These are phyloP conservation scores for Saussurea involucrata DNA, from an alignment of 129 eudicot genomes.

Conservation along the genomic window DNA sequence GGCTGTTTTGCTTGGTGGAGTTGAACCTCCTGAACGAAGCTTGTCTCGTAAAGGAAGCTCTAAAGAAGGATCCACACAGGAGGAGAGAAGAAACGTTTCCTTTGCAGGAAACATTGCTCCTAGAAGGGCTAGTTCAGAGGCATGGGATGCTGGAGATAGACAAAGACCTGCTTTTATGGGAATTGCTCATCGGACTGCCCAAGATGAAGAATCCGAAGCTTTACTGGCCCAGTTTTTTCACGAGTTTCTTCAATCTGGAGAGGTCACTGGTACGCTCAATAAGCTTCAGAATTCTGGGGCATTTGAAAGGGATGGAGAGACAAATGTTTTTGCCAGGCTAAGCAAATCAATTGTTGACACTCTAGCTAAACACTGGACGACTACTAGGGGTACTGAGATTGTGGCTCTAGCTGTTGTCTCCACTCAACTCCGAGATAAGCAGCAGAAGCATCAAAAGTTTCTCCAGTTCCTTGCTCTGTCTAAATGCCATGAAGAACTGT, in stretches of 20 bases:
- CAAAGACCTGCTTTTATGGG: constrained; percentile 57
- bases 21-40: constrained; percentile 98
- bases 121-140: constrained; percentile 72
- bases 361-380: constrained; percentile 95
- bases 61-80: constrained; percentile 68
- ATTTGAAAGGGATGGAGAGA: constrained; percentile 92
- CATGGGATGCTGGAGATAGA: constrained; percentile 73
- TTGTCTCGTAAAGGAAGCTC: constrained; percentile 98
- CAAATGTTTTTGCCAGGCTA: constrained; percentile 73
- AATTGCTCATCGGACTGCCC: constrained; percentile 60
- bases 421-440: constrained; percentile 82
- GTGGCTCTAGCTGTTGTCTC: constrained; percentile 70
- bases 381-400: constrained; percentile 94
- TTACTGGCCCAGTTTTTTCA: constrained; percentile 70
- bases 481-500: constrained; percentile 89
- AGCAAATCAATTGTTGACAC: constrained; percentile 94
- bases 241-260: constrained; percentile 74
- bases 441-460: constrained; percentile 81
- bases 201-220: constrained; percentile 95
- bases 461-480: constrained; percentile 93
- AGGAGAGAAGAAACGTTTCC: constrained; percentile 58
- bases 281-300: constrained; percentile 68
- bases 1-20: constrained; percentile 94
- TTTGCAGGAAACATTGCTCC: constrained; percentile 66
- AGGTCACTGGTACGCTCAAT: constrained; percentile 51